phyloP scores from a whole-genome alignment of 176 grass and related monocot species.

The Secale cereale region DNA sequence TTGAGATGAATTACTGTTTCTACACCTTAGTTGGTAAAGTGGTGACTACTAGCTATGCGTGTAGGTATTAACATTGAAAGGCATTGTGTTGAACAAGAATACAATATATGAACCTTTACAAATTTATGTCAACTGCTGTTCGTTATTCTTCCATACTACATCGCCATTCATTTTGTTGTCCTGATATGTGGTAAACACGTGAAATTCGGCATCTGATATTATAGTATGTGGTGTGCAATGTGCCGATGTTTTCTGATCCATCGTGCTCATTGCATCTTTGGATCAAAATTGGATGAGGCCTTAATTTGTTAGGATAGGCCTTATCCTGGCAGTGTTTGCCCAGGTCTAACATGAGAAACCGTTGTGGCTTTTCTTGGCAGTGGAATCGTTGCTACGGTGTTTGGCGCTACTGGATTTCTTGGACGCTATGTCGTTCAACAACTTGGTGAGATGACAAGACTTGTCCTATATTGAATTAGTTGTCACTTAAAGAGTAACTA shows the following conservation, averaged over 20 bases:
- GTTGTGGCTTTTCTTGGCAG: constrained; percentile 21
- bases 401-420: constrained; percentile 99
- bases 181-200: not conserved
- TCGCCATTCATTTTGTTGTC: not conserved
- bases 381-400: constrained; percentile 94
- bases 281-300: not conserved
- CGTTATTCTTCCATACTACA: not conserved
- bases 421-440: constrained; percentile 90
- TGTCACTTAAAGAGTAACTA: not conserved
- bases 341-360: not conserved
- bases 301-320: not conserved
- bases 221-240: not conserved
- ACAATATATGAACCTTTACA: not conserved
- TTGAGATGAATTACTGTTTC: not conserved
- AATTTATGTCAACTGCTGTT: not conserved
- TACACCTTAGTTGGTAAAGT: not conserved
- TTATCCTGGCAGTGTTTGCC: constrained; percentile 40
- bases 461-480: not conserved
- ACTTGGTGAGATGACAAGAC: constrained; percentile 64
- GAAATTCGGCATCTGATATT: not conserved
- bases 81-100: not conserved
- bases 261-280: not conserved
- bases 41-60: not conserved
- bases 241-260: not conserved
- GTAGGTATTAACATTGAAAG: not conserved